Evolutionary conservation across 78 protist species (phyloP), one percentile per base, ranked within the genome.

Genomic region (Speleostelium caveatum): DNA sequence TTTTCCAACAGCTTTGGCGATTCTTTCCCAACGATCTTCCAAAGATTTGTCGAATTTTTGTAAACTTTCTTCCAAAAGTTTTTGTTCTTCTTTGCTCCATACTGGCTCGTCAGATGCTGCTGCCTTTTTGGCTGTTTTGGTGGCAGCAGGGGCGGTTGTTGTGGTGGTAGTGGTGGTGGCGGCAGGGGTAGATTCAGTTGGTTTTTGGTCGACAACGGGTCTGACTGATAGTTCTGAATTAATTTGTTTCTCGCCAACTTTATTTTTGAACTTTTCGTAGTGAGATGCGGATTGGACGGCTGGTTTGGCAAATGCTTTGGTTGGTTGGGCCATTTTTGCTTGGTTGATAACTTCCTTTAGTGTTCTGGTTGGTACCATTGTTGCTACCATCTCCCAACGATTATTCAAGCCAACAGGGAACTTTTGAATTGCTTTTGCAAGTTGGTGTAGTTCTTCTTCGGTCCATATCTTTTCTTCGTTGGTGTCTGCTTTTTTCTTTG

Each of bases 351-450:
- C 83, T 30, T 94, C 95, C 33, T 94, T 75, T 58, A 75, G 79
- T 5, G 94, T 36, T 32, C 96, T 71, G 12, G 96, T 89, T 79
- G 95, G 90, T 33, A 92, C 38, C 58, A 76, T 56, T 5, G 76
- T 7, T 4, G 96, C 68, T 58, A 94, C 65, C 5, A 36, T 60
- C 73, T 93, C 91, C 96, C 96, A 94, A 65, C 96, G 72, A 30
- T 89, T 71, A 39, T 19, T 41, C 17, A 38, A 21, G 59, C 92
- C 92, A 33, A 68, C 79, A 42, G 95, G 96, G 67, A 28, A 92
- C 39, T 87, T 87, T 61, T 93, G 79, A 10, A 94, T 75, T 36
- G 95, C 96, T 51, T 92, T 94, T 35, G 95, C 77, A 51, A 94
- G 74, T 74, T 55, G 86, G 7, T 94, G 51, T 22, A 75, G 36